phyloP scores from a whole-genome alignment of 2,329 filamentous ascomycete species.

The Talaromyces sp. region DNA sequence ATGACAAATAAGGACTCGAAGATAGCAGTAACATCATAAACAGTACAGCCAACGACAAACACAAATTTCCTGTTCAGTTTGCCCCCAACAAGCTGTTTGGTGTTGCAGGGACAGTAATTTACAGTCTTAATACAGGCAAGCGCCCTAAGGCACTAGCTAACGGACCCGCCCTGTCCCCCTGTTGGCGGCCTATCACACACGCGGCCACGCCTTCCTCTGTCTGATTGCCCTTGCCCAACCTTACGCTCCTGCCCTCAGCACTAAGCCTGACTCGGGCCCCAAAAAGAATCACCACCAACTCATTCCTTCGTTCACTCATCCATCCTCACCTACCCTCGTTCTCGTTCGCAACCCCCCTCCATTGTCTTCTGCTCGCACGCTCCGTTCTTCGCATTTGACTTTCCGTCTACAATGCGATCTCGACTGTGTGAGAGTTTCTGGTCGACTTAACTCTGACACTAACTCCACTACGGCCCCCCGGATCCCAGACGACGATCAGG shows the following conservation, averaged over 20 bases:
- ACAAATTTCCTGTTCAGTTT: background rate
- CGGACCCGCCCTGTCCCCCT: slow-evolving; percentile 9
- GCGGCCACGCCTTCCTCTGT: background rate
- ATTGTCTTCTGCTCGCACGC: background rate
- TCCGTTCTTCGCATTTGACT: background rate
- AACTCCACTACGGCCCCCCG: slow-evolving; percentile 9
- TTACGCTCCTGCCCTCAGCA: background rate
- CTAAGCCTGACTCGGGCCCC: slow-evolving; percentile 17
- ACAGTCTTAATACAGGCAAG: background rate
- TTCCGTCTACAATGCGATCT: slow-evolving; percentile 26
- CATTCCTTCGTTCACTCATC: background rate
- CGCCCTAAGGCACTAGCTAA: slow-evolving; percentile 4
- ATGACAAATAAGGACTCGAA: background rate
- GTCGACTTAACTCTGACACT: background rate
- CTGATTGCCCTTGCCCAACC: slow-evolving; percentile 11
- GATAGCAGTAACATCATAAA: background rate
- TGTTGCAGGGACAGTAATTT: background rate
- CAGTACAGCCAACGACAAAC: background rate
- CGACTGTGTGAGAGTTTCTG: slow-evolving; percentile 7
- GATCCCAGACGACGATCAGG: slow-evolving; percentile 11
- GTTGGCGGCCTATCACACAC: slow-evolving; percentile 8
- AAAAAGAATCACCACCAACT: slow-evolving; percentile 4
- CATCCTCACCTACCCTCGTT: slow-evolving; percentile 10
- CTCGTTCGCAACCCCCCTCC: slow-evolving; percentile 11
- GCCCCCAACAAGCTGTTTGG: background rate